Percentiles rank a stretch among this genome's conserved stretches.
Evolutionary conservation across 1,139 yeast genomes (phyloP).

Genomic region (Tardiomyces depauwii): DNA sequence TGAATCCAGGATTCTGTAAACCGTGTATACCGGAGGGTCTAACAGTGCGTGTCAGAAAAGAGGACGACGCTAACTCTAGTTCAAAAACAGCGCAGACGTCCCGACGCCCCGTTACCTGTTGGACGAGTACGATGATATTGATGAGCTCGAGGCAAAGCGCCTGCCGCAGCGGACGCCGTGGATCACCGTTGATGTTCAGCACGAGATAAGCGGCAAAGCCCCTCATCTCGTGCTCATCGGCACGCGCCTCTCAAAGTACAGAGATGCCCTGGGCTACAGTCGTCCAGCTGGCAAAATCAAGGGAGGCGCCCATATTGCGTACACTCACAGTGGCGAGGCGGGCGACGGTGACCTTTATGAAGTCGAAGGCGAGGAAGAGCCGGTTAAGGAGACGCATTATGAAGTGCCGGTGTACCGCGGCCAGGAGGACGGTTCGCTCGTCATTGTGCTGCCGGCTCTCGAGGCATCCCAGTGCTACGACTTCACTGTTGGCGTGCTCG

Average conservation of each 20-base stretch:
- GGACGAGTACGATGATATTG: constrained; percentile 29
- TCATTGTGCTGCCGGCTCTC: constrained; percentile 6
- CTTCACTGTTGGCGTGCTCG: constrained; percentile 8
- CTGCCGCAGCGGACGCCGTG: constrained; percentile 10
- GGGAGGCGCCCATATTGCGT: not conserved
- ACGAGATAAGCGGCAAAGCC: not conserved
- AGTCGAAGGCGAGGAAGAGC: constrained; percentile 3
- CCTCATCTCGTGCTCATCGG: not conserved
- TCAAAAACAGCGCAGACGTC: constrained; percentile 45
- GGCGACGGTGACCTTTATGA: constrained; percentile 6
- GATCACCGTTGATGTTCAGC: constrained; percentile 1
- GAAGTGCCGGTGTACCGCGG: not conserved
- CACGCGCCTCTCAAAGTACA: not conserved
- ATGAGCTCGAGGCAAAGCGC: constrained; percentile 16
- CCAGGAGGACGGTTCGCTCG: not conserved
- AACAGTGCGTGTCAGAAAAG: too few relatives aligned
- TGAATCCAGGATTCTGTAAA: too few relatives aligned
- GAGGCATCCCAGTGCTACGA: constrained; percentile 7
- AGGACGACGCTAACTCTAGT: constrained; percentile 7
- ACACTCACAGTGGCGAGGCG: not conserved
- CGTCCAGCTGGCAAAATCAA: not conserved
- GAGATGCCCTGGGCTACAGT: not conserved
- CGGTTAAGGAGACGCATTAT: not conserved
- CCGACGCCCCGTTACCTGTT: constrained; percentile 45
- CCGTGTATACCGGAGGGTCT: too few relatives aligned